Percentiles rank a stretch among this genome's conserved stretches.
Conservation (phyloP, 805 yeast genomes). For the Ogataea thermomethanolica region DNA sequence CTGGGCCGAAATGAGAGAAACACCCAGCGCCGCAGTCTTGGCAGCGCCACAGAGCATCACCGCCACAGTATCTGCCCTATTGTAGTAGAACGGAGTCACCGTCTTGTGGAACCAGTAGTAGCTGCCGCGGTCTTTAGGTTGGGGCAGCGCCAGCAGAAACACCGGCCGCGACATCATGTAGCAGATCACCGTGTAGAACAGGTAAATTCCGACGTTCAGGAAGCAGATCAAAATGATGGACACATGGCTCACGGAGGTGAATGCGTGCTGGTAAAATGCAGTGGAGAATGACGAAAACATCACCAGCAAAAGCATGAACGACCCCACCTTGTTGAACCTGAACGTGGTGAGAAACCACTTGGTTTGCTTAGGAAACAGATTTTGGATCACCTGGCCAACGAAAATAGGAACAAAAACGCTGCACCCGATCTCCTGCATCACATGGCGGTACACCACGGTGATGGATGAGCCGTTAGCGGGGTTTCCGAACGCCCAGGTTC, state of each 20-base stretch:
- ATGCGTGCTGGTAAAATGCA: constrained; percentile 80
- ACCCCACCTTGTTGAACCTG: constrained; percentile 67
- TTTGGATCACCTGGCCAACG: constrained; percentile 84
- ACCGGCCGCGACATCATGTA: constrained; percentile 58
- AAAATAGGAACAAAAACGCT: constrained; percentile 77
- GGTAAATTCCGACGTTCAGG: constrained; percentile 75
- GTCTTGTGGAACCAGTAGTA: constrained; percentile 45
- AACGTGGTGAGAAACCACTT: constrained; percentile 57
- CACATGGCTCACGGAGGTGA: constrained; percentile 46
- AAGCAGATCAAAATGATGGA: constrained; percentile 76
- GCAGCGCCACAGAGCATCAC: constrained; percentile 90
- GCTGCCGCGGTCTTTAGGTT: constrained; percentile 36
- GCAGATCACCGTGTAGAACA: constrained; percentile 69
- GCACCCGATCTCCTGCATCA: constrained; percentile 84
- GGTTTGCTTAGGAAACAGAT: constrained; percentile 60
- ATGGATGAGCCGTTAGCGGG: constrained; percentile 62
- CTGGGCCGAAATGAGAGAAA: constrained; percentile 60
- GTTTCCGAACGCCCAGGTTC: constrained; percentile 72
- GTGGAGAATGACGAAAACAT: constrained; percentile 66
- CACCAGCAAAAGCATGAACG: constrained; percentile 72
- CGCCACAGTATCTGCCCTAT: constrained; percentile 68
- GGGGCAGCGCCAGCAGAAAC: constrained; percentile 45
- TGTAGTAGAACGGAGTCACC: constrained; percentile 66
- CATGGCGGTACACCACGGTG: constrained; percentile 59
- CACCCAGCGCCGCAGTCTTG: constrained; percentile 90